These are phyloP conservation scores for Alloascoidea hylecoeti DNA, from an alignment of 805 yeast genomes.

Conservation along the genomic window DNA sequence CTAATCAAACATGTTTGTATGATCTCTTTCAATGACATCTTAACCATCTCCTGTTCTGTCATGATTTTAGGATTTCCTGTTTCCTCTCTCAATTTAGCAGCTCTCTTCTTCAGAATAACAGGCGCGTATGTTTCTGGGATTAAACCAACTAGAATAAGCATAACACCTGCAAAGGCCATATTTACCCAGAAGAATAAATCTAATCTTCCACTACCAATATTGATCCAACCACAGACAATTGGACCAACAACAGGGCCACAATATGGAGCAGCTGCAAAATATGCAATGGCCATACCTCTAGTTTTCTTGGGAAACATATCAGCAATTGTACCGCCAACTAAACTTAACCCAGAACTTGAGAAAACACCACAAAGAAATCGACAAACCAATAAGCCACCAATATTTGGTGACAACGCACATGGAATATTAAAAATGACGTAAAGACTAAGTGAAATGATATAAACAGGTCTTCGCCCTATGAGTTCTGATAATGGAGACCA, in stretches of 20 bases:
- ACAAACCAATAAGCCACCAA: slow-evolving; percentile 68
- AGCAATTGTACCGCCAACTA: slow-evolving; percentile 86
- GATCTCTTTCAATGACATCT: slow-evolving; percentile 52
- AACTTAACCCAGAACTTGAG: slow-evolving; percentile 67
- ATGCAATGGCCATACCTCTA: slow-evolving; percentile 82
- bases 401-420: slow-evolving; percentile 71
- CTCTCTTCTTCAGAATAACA: slow-evolving; percentile 60
- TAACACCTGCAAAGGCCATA: slow-evolving; percentile 80
- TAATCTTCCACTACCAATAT: slow-evolving; percentile 44
- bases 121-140: slow-evolving; percentile 96
- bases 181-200: slow-evolving; percentile 81
- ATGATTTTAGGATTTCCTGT: slow-evolving; percentile 76
- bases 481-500: slow-evolving; percentile 88
- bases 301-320: slow-evolving; percentile 75
- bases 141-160: slow-evolving; percentile 49
- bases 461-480: slow-evolving; percentile 76
- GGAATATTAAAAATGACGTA: slow-evolving; percentile 78
- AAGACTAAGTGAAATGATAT: slow-evolving; percentile 58
- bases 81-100: slow-evolving; percentile 54
- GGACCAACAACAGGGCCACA: slow-evolving; percentile 91
- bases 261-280: slow-evolving; percentile 85
- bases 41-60: slow-evolving; percentile 75
- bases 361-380: slow-evolving; percentile 83
- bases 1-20: slow-evolving; percentile 53
- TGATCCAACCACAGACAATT: slow-evolving; percentile 74